These are phyloP conservation scores for Thermochaetoides thermophila DNA, from an alignment of 495 filamentous ascomycete genomes.

Conservation along the genomic window DNA sequence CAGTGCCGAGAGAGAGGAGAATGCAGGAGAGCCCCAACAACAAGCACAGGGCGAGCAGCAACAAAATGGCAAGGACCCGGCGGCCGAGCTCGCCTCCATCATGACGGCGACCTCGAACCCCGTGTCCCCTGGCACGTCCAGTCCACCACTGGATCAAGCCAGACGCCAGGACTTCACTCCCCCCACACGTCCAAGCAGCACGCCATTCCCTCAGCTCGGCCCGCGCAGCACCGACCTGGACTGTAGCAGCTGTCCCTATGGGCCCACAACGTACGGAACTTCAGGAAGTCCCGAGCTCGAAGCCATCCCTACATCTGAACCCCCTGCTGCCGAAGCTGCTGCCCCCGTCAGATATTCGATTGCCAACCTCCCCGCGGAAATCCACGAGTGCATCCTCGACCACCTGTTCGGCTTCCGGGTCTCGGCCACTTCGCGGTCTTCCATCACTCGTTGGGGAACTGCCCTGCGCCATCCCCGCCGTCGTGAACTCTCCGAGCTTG, in stretches of 20 bases:
- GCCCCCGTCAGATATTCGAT: too few relatives aligned
- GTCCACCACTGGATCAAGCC: constrained; percentile 32
- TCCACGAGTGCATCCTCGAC: constrained; percentile 56
- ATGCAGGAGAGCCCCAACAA: constrained; percentile 13
- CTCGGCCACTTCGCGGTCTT: constrained; percentile 39
- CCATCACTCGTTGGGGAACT: constrained; percentile 44
- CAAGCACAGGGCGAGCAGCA: too few relatives aligned
- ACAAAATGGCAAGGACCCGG: constrained; percentile 27
- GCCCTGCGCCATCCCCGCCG: constrained; percentile 51
- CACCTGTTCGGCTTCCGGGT: constrained; percentile 51
- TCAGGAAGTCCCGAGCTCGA: too few relatives aligned
- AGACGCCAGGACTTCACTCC: constrained; percentile 35
- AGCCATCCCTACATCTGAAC: too few relatives aligned
- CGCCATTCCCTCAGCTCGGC: constrained; percentile 40
- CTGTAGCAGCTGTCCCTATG: constrained; percentile 24
- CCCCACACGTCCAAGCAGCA: constrained; percentile 39
- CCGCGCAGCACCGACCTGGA: constrained; percentile 26
- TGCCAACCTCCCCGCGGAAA: constrained; percentile 50
- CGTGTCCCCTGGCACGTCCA: constrained; percentile 37
- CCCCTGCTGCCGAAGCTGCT: too few relatives aligned
- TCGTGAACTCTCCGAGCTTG: constrained; percentile 47
- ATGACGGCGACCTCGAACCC: constrained; percentile 38
- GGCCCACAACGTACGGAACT: too few relatives aligned
- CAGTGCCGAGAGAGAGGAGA: too few relatives aligned
- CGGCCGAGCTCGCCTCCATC: constrained; percentile 32